These are phyloP conservation scores for Aquilaria yunnanensis DNA, from an alignment of 345 rosid genomes.

Conservation along the genomic window DNA sequence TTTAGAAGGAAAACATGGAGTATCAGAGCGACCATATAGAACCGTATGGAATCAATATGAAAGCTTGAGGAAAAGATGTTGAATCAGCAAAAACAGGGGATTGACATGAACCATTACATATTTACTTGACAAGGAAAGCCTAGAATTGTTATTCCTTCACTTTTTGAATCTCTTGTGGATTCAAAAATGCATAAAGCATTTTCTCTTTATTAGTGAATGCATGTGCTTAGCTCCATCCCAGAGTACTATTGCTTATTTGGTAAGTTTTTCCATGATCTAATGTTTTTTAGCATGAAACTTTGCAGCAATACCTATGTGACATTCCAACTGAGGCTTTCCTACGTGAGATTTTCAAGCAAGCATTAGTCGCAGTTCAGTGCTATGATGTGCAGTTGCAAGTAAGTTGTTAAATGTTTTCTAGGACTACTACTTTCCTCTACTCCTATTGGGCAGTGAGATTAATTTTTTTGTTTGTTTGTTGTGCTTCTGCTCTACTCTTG, in stretches of 20 bases:
- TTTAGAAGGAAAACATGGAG: conserved; percentile 70
- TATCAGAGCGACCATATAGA: conserved; percentile 79
- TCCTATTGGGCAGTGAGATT: too few species aligned
- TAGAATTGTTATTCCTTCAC: not conserved
- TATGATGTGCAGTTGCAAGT: conserved; percentile 98
- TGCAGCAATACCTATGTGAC: conserved; percentile 96
- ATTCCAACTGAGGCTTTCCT: conserved; percentile 95
- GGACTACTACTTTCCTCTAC: not conserved
- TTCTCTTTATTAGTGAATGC: not conserved
- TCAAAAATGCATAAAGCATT: too few species aligned
- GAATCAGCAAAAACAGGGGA: conserved; percentile 58
- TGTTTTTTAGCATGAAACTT: not conserved
- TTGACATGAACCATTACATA: conserved; percentile 25
- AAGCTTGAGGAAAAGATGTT: conserved; percentile 79
- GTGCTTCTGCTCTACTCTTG: conserved; percentile 13
- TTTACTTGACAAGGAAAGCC: not conserved
- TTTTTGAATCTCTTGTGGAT: not conserved
- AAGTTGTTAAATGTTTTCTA: conserved; percentile 1
- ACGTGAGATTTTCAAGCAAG: conserved; percentile 93
- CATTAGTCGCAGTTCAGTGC: conserved; percentile 93
- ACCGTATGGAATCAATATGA: conserved; percentile 86
- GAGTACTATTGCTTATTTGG: conserved; percentile 6
- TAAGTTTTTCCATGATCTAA: too few species aligned
- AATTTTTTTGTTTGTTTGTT: not conserved
- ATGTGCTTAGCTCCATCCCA: not conserved